Evolutionary conservation across 371 early-diverging fungal genomes (phyloP), one percentile per base, ranked within the genome.

Genomic region (Nematocida parisii): DNA sequence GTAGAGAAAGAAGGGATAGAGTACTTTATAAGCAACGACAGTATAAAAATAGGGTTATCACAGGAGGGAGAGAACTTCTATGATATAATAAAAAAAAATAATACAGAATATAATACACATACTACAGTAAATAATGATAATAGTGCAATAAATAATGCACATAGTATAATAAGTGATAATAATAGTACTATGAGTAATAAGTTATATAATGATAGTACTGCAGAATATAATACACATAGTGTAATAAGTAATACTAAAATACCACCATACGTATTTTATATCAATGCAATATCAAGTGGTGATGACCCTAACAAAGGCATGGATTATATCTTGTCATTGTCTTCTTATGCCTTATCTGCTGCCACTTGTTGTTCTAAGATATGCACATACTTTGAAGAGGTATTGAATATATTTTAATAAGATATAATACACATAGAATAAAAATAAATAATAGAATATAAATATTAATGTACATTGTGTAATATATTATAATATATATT

Each of bases 1-100:
- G 92, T 98, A 11, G 92, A 95, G 84, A 94, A 95, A 85, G 96
- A 95, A 86, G 94, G 94, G 1, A 89, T 96, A 50, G 91, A 92
- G 60, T 92, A 94, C 84, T 92, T 95, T 86, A 87, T 98, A 57
- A 94, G 94, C 1, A 90, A 92, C n/a, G 92, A 92, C 42, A 70
- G 72, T 46, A 39, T 39, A 11, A 71, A 68, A 46, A 56, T 86
- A 5, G 83, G 82, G 45, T 47, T 84, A 22, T 68, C 73, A 22
- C 67, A 81, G 55, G 68, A 81, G 6, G 86, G 84, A 5, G 66
- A 73, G 52, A 73, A 67, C 20, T 45, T 81, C 46, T 54, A 27
- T 54, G 45, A 67, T 0, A 71, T 13, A 13, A 33, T 71, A n/a
- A 18, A 73, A 44, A 22, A 73, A 11, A 20, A 13, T 20, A 54